These are phyloP conservation scores for Serendipita sp. DNA, from an alignment of 768 basidiomycete species.

Conservation along the genomic window DNA sequence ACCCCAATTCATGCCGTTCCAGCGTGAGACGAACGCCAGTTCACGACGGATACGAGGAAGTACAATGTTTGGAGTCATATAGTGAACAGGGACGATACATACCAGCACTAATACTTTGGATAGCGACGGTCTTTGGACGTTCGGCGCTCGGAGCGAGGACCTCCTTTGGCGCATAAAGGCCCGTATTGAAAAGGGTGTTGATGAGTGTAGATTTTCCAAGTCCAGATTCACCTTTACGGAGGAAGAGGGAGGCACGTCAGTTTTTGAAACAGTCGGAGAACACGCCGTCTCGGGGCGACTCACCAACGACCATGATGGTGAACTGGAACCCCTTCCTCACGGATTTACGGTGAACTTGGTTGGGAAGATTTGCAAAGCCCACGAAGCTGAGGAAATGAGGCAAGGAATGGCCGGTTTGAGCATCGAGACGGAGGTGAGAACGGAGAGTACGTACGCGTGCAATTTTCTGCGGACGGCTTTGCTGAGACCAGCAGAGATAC, in stretches of 20 bases:
- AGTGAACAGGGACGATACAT: conserved; percentile 18
- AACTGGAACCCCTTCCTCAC: conserved; percentile 98
- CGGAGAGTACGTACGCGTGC: not conserved
- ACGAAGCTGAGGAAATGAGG: conserved; percentile 40
- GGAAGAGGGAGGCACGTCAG: not conserved
- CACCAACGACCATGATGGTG: conserved; percentile 97
- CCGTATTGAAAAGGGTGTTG: conserved; percentile 96
- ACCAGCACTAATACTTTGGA: conserved; percentile 98
- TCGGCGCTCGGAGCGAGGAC: conserved; percentile 73
- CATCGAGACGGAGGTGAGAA: not conserved
- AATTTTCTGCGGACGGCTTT: conserved; percentile 4
- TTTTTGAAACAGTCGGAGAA: not conserved
- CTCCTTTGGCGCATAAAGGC: conserved; percentile 80
- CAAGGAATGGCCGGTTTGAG: conserved; percentile 12
- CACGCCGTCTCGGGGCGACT: conserved; percentile 23
- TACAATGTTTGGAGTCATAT: conserved; percentile 11
- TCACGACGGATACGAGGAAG: not conserved
- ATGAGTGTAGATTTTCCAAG: conserved; percentile 97
- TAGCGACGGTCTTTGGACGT: conserved; percentile 81
- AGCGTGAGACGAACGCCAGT: not conserved
- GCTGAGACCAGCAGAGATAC: not conserved
- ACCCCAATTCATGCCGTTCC: not conserved
- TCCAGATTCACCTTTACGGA: conserved; percentile 73
- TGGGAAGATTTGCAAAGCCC: conserved; percentile 93
- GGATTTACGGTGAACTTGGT: conserved; percentile 98